phyloP scores from a whole-genome alignment of 179 eudicot species.

The Patellifolia procumbens region DNA sequence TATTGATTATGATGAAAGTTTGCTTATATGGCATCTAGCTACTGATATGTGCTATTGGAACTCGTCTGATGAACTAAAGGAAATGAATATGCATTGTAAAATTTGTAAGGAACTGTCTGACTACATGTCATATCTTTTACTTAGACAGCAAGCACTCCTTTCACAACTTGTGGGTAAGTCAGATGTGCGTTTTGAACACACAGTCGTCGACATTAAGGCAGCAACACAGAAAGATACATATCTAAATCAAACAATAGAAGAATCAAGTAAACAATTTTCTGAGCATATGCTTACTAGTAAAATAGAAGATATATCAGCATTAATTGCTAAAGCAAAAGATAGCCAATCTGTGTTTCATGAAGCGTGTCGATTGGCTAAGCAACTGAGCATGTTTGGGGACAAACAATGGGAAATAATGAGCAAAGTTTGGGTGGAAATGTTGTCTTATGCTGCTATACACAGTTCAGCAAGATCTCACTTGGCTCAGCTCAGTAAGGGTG shows the following conservation, averaged over 20 bases:
- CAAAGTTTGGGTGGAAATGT: conserved; percentile 25
- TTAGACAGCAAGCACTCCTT: conserved; percentile 4
- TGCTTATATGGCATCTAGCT: conserved; percentile 3
- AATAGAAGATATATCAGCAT: not conserved
- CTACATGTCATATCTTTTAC: conserved; percentile 25
- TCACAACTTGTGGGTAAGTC: conserved; percentile 18
- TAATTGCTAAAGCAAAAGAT: conserved; percentile 4
- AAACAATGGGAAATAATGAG: conserved; percentile 24
- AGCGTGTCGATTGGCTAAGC: conserved; percentile 7
- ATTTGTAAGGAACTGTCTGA: conserved; percentile 19
- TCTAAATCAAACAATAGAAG: not conserved
- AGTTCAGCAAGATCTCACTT: conserved; percentile 21
- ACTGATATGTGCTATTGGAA: not conserved
- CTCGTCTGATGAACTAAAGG: not conserved
- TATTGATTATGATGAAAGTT: not conserved
- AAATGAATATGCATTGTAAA: not conserved
- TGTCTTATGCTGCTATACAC: conserved; percentile 9
- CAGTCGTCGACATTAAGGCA: not conserved
- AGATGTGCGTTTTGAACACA: conserved; percentile 9
- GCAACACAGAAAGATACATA: not conserved
- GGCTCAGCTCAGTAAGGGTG: conserved; percentile 17
- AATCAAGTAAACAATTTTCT: not conserved
- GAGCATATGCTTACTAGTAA: not conserved
- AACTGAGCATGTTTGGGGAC: conserved; percentile 10
- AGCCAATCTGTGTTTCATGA: conserved; percentile 17